phyloP scores from a whole-genome alignment of 1,284 basidiomycete genomes.

The Cutaneotrichosporon cyanovorans region DNA sequence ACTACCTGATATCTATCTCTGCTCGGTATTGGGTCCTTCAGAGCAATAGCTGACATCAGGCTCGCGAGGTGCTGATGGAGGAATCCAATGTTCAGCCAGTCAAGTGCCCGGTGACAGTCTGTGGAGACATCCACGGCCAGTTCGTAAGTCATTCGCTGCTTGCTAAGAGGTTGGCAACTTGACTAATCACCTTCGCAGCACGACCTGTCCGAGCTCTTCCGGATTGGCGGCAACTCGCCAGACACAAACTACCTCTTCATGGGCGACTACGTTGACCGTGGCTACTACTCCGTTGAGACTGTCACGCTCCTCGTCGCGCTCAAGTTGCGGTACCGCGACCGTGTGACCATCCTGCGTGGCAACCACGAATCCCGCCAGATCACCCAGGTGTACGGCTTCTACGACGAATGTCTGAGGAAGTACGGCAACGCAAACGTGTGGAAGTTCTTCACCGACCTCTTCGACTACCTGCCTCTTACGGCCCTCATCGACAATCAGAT shows the following conservation, averaged over 20 bases:
- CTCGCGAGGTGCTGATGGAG: constrained; percentile 93
- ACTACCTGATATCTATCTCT: no score
- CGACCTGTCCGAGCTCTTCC: constrained; percentile 97
- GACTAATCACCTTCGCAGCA: constrained; percentile 54
- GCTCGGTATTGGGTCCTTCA: no score
- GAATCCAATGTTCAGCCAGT: constrained; percentile 98
- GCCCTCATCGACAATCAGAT: constrained; percentile 99
- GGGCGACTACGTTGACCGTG: constrained; percentile 99
- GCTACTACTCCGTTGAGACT: constrained; percentile 99
- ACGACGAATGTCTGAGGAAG: constrained; percentile 98
- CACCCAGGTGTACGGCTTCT: constrained; percentile 99
- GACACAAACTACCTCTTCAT: constrained; percentile 99
- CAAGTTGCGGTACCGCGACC: constrained; percentile 96
- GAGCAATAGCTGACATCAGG: constrained; percentile 51
- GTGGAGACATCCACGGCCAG: constrained; percentile 98
- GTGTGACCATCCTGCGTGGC: constrained; percentile 94
- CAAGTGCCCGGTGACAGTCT: constrained; percentile 93
- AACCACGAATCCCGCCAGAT: constrained; percentile 99
- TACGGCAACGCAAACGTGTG: constrained; percentile 99
- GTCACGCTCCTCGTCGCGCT: constrained; percentile 96
- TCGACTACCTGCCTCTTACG: constrained; percentile 94
- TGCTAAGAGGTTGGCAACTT: background rate
- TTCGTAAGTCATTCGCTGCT: constrained; percentile 67
- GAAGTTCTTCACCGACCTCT: constrained; percentile 98
- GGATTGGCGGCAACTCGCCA: constrained; percentile 97